phyloP scores from a whole-genome alignment of 352 stramenopile species.

The Pythium coloratum region DNA sequence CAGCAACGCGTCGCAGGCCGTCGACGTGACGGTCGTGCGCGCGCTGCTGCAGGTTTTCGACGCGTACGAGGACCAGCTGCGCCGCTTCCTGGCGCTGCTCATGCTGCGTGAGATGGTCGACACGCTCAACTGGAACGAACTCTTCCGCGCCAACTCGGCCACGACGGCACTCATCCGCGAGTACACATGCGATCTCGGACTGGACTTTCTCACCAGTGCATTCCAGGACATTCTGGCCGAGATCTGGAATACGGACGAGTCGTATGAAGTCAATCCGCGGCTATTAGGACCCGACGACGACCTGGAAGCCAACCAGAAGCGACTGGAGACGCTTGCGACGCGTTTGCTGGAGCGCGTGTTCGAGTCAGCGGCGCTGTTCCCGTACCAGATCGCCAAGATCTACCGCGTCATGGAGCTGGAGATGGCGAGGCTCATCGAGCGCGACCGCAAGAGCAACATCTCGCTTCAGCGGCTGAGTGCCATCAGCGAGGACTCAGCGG shows the following conservation, averaged over 20 bases:
- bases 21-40: conserved; percentile 59
- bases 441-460: conserved; percentile 50
- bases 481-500: conserved; percentile 37
- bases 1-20: conserved; percentile 25
- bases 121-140: conserved; percentile 81
- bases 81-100: conserved; percentile 61
- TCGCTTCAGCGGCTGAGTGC: conserved; percentile 32
- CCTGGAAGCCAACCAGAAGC: conserved; percentile 49
- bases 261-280: conserved; percentile 69
- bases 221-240: conserved; percentile 53
- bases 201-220: conserved; percentile 63
- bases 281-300: conserved; percentile 42
- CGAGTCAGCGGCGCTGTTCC: conserved; percentile 49
- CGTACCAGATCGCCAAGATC: conserved; percentile 77
- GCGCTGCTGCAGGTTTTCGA: conserved; percentile 78
- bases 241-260: conserved; percentile 44
- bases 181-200: conserved; percentile 72
- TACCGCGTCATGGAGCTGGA: conserved; percentile 70
- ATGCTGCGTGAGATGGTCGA: conserved; percentile 80
- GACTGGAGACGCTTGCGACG: conserved; percentile 54
- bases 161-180: conserved; percentile 73
- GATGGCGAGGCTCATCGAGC: conserved; percentile 72
- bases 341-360: conserved; percentile 54
- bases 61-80: conserved; percentile 69
- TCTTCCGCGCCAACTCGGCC: conserved; percentile 79